Base-by-base conservation (phyloP, 2,329 filamentous ascomycete genomes). In the Hypoxylon rubiginosum region DNA sequence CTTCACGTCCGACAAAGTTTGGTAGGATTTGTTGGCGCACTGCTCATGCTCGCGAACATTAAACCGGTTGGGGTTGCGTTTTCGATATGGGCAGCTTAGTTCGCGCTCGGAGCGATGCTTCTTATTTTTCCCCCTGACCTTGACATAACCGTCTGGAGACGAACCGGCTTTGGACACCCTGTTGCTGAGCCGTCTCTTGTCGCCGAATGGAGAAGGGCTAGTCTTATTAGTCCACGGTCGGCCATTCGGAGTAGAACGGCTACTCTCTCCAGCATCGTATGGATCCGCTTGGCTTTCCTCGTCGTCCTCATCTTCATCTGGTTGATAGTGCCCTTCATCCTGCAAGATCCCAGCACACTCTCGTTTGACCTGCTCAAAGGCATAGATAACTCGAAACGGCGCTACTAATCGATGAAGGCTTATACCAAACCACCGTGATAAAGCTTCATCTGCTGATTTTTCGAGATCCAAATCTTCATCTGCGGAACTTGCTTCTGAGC, bases 371-470 rank as follows among this genome's bases (percentile, higher is more conserved):
- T 63, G 51, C 17, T 68, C 58, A 21, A 68, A 66, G 13, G 55
- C 66, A 41, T 53, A 52, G 21, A 66, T 45, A 11, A 68, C 56
- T 36, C 54, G 66, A 43, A 36, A 8, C 11, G 66, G 66, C 17
- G 58, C 54, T 15, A 39, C 15, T 9, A 68, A 21, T 58, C 57
- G 46, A 34, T 21, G 24, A 26, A 68, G 59, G 26, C 58, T 61
- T 50, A 66, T 58, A 26, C 66, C 66, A 36, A 68, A 68, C 51
- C 60, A 63, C n/a, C 34, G n/a, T 41, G 59, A 68, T 11, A 68
- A 32, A 10, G 60, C 60, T 0, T 60, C 32, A 30, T 64, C 49
- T n/a, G 66, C 66, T n/a, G 26, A 46, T 41, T 66, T 58, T 30
- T 68, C 63, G 7, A 68, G 66, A 21, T 68, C 66, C 10, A 71